Percentiles rank a stretch among this genome's conserved stretches.
Conservation (phyloP, 1,284 basidiomycete species). For the Cutaneotrichosporon sp. region DNA sequence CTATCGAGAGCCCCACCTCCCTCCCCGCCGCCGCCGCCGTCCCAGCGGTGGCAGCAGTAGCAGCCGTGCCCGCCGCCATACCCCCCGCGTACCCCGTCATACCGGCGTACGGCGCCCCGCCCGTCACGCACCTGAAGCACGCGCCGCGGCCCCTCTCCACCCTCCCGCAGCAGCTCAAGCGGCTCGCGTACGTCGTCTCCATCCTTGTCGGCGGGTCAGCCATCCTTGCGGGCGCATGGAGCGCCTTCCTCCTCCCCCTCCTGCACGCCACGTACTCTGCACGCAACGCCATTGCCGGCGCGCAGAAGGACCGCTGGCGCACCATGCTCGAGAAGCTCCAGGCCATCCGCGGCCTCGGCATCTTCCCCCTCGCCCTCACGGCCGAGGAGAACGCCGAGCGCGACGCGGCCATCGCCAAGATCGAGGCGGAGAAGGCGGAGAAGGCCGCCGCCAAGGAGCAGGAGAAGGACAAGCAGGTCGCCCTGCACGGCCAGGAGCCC, state of each 20-base stretch:
- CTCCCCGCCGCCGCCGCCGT: not conserved
- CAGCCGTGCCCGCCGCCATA: not conserved
- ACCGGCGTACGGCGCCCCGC: not conserved
- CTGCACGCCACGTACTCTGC: constrained; percentile 51
- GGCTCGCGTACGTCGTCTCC: constrained; percentile 45
- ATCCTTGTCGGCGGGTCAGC: constrained; percentile 44
- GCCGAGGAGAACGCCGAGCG: constrained; percentile 3
- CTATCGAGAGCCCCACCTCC: not conserved
- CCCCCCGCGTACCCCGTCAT: not conserved
- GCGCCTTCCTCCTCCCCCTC: constrained; percentile 46
- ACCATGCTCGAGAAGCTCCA: constrained; percentile 27
- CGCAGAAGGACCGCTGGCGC: constrained; percentile 35
- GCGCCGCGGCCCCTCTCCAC: constrained; percentile 15
- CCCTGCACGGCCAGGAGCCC: constrained; percentile 10
- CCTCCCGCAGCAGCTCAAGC: constrained; percentile 32
- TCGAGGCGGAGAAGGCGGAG: constrained; percentile 12
- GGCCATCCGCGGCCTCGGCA: constrained; percentile 21
- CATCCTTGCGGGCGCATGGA: constrained; percentile 43
- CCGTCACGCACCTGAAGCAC: constrained; percentile 3
- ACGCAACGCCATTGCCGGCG: constrained; percentile 40
- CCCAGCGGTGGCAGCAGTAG: not conserved
- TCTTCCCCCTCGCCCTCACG: constrained; percentile 19
- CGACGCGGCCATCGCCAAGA: constrained; percentile 3
- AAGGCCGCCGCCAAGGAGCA: constrained; percentile 2
- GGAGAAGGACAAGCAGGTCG: constrained; percentile 14